A percentile compares a stretch with the other conserved stretches of the same genome.
These are phyloP conservation scores for Trametes versicolor DNA, from an alignment of 1,284 basidiomycete species.

Conservation along the genomic window DNA sequence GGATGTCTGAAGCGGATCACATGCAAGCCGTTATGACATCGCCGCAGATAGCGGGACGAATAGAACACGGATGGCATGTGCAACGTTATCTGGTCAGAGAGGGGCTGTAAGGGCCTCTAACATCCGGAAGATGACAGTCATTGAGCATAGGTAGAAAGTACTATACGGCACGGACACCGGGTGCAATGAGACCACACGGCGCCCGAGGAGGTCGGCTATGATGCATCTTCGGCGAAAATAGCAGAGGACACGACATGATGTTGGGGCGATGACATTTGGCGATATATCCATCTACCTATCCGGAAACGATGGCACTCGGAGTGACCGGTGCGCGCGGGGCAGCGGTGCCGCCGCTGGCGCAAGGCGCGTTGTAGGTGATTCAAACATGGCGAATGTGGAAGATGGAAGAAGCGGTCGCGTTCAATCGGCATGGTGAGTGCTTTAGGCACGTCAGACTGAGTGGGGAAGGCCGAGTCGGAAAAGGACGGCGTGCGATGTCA, in stretches of 20 bases:
- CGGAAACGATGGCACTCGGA: not conserved
- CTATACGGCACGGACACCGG: not conserved
- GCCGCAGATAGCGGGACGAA: not conserved
- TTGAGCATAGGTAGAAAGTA: not conserved
- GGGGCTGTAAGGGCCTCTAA: not conserved
- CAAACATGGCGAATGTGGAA: not conserved
- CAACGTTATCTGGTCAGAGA: not conserved
- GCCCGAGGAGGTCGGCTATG: not conserved
- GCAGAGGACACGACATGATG: not conserved
- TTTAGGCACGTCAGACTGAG: not conserved
- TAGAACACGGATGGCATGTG: not conserved
- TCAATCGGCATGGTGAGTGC: not conserved
- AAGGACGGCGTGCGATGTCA: slow-evolving; percentile 25
- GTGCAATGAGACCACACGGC: not conserved
- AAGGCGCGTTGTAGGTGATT: not conserved
- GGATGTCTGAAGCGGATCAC: slow-evolving; percentile 7
- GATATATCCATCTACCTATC: not conserved
- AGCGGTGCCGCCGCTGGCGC: not conserved
- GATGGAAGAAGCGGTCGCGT: not conserved
- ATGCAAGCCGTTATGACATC: slow-evolving; percentile 1
- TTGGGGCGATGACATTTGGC: not conserved
- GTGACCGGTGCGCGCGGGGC: not conserved
- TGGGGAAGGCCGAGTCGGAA: slow-evolving; percentile 16
- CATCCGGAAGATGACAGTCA: not conserved
- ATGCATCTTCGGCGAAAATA: not conserved